A percentile compares a stretch with the other conserved stretches of the same genome.
Conservation (phyloP, 352 stramenopile species). For the Pythium biforme region DNA sequence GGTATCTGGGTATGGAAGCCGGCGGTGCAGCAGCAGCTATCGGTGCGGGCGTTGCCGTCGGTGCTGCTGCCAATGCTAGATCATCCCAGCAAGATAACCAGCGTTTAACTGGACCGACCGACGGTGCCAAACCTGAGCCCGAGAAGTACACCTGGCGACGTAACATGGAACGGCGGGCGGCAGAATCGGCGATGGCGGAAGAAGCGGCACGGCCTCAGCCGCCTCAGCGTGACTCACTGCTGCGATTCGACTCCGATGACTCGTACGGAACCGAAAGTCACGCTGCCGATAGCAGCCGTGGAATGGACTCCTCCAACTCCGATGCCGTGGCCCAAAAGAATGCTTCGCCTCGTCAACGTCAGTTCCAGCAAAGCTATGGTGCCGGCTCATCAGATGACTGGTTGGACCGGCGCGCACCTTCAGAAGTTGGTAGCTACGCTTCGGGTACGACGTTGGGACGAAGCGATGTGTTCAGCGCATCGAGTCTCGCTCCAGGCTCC, state of each 20-base stretch:
- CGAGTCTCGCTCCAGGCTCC: constrained; percentile 14
- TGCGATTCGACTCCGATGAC: constrained; percentile 27
- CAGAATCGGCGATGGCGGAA: constrained; percentile 17
- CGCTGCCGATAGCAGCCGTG: background rate
- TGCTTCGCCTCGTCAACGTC: constrained; percentile 3
- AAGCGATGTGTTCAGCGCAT: constrained; percentile 2
- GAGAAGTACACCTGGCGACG: constrained; percentile 25
- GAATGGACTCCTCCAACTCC: constrained; percentile 1
- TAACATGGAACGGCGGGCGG: constrained; percentile 27
- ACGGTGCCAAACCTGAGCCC: constrained; percentile 14
- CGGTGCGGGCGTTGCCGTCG: constrained; percentile 10
- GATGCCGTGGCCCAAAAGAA: background rate
- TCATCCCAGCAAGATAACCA: constrained; percentile 12
- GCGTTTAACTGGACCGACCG: background rate
- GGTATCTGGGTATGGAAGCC: constrained; percentile 17
- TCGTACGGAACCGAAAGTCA: constrained; percentile 11
- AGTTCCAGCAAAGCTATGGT: constrained; percentile 10
- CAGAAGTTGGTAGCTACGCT: constrained; percentile 21
- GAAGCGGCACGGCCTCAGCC: constrained; percentile 7
- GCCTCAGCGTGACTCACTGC: constrained; percentile 11
- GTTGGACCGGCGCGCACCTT: constrained; percentile 20
- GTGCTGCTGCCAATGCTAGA: constrained; percentile 6
- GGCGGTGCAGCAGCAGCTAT: constrained; percentile 2
- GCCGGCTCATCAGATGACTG: constrained; percentile 23
- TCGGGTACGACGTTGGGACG: background rate